Conservation (phyloP, 2,329 filamentous ascomycete genomes). For the Fusarium sp. region DNA sequence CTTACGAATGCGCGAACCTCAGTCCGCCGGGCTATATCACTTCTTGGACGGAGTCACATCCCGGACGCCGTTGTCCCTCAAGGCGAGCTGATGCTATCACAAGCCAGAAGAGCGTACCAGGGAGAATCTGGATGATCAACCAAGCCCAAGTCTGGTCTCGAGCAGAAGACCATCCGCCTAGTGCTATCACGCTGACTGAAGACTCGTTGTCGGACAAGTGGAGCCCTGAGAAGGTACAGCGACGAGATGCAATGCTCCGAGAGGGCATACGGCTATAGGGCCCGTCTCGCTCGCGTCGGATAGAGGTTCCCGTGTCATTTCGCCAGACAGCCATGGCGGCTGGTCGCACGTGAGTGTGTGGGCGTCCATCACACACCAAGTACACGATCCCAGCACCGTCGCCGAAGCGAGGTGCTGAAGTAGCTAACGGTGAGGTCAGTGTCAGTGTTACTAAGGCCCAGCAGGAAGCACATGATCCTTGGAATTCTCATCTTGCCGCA, state of each 20-base stretch:
- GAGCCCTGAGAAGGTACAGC: conserved; percentile 29
- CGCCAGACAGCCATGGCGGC: not conserved
- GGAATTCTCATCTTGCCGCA: not conserved
- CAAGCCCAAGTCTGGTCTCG: not conserved
- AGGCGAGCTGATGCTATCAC: not conserved
- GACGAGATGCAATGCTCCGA: conserved; percentile 12
- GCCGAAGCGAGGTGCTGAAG: not conserved
- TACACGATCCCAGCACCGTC: not conserved
- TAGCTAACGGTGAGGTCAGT: not conserved
- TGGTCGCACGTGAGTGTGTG: not conserved
- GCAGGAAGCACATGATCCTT: conserved; percentile 12
- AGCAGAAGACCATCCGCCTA: no score
- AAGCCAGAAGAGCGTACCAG: not conserved
- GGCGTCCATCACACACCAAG: not conserved
- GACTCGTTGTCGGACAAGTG: conserved; percentile 27
- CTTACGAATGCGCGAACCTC: not conserved
- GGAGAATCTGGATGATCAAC: not conserved
- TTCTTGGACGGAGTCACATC: not conserved
- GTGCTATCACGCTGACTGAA: not conserved
- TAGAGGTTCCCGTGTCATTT: conserved; percentile 2
- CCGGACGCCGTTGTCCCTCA: not conserved
- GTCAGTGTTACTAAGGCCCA: not conserved
- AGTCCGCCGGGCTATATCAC: not conserved
- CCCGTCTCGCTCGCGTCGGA: not conserved
- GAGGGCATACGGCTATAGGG: not conserved